Conservation (phyloP, 2,329 filamentous ascomycete species). For the Arthrobotrys iridis region DNA sequence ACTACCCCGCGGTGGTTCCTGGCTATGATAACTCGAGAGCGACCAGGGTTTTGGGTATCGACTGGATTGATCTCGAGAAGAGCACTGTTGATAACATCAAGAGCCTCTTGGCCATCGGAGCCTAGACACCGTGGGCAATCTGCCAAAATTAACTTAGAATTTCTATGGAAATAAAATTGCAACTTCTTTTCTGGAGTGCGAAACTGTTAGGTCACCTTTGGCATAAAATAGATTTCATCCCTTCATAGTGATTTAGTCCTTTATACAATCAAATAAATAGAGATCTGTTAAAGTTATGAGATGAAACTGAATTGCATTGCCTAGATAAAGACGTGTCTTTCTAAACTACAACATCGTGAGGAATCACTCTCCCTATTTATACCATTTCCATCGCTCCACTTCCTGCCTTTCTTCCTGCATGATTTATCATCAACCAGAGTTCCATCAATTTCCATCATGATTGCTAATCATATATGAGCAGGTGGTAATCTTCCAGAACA, state of each 20-base stretch:
- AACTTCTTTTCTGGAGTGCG: background rate
- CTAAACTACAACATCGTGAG: background rate
- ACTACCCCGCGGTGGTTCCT: constrained; percentile 64
- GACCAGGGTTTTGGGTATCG: constrained; percentile 70
- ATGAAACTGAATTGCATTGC: background rate
- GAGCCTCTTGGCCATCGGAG: constrained; percentile 66
- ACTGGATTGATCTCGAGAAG: constrained; percentile 72
- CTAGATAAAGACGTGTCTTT: background rate
- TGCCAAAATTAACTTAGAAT: background rate
- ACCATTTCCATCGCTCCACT: background rate
- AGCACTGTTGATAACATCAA: constrained; percentile 72
- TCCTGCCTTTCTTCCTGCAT: background rate
- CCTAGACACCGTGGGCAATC: background rate
- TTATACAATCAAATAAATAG: background rate
- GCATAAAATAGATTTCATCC: background rate
- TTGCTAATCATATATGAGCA: background rate
- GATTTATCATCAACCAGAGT: background rate
- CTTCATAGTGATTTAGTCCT: background rate
- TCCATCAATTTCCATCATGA: background rate
- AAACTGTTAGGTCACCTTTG: background rate
- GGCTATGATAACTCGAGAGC: constrained; percentile 70
- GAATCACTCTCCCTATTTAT: background rate
- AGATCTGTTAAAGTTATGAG: background rate
- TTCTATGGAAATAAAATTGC: background rate
- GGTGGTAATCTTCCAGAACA: background rate